Conservation (phyloP, 192 early-diverging fungal species). For the Anaeromyces robustus region DNA sequence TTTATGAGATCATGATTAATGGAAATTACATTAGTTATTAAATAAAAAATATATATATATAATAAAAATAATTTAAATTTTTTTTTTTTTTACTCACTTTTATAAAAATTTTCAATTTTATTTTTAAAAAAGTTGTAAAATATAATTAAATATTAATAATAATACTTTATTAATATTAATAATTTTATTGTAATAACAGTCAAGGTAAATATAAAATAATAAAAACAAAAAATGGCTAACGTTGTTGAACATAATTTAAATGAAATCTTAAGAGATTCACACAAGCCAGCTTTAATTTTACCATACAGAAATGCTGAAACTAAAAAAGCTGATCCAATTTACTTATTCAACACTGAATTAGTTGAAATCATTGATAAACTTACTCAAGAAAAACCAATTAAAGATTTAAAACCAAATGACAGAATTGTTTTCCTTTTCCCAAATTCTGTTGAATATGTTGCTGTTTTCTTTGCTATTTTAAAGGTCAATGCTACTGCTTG, state of each 20-base stretch:
- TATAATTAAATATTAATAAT: too few species aligned
- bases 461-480: constrained; percentile 48
- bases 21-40: too few species aligned
- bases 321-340: not conserved
- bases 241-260: constrained; percentile 2
- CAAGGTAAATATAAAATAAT: too few species aligned
- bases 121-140: too few species aligned
- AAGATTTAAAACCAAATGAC: not conserved
- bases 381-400: not conserved
- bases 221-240: not conserved
- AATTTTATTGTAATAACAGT: too few species aligned
- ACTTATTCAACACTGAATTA: not conserved
- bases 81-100: too few species aligned
- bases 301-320: not conserved
- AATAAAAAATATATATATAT: too few species aligned
- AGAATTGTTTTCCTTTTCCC: constrained; percentile 17
- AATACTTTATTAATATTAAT: too few species aligned
- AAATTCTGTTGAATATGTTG: constrained; percentile 49
- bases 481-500: constrained; percentile 45
- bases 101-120: too few species aligned
- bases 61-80: too few species aligned
- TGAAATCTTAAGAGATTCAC: constrained; percentile 17
- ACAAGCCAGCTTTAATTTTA: constrained; percentile 14
- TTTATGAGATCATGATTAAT: too few species aligned
- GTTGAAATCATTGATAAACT: not conserved